A percentile compares a stretch with the other conserved stretches of the same genome.
Conservation (phyloP, 305 asterid species). For the Solanum hybrid region DNA sequence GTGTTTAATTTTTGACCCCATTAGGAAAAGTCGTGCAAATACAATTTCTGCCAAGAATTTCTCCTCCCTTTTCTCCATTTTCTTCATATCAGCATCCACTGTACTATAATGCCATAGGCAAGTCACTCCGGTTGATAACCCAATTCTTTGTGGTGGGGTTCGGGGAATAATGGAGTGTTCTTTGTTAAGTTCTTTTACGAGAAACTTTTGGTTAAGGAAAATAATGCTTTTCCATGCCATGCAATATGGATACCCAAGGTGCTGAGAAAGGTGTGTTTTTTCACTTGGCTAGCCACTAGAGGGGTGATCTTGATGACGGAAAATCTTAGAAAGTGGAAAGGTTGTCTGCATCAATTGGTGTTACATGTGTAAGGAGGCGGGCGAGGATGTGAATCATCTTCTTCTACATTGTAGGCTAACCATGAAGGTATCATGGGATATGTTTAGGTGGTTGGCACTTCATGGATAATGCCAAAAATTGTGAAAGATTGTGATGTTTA, state of each 20-base stretch:
- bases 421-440: background rate
- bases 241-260: background rate
- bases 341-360: background rate
- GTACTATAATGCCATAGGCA: background rate
- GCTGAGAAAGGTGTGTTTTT: background rate
- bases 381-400: background rate
- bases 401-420: background rate
- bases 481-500: background rate
- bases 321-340: background rate
- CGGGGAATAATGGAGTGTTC: background rate
- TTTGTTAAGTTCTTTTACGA: background rate
- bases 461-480: background rate
- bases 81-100: background rate
- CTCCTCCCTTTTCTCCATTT: background rate
- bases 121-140: background rate
- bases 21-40: background rate
- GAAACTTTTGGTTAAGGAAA: background rate
- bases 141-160: background rate
- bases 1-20: background rate
- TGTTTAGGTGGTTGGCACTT: background rate
- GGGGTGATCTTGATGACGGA: background rate
- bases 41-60: background rate
- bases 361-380: background rate
- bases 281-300: background rate
- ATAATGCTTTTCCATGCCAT: background rate